Base-by-base conservation (phyloP, 768 basidiomycete genomes). In the Auricularia sp. region DNA sequence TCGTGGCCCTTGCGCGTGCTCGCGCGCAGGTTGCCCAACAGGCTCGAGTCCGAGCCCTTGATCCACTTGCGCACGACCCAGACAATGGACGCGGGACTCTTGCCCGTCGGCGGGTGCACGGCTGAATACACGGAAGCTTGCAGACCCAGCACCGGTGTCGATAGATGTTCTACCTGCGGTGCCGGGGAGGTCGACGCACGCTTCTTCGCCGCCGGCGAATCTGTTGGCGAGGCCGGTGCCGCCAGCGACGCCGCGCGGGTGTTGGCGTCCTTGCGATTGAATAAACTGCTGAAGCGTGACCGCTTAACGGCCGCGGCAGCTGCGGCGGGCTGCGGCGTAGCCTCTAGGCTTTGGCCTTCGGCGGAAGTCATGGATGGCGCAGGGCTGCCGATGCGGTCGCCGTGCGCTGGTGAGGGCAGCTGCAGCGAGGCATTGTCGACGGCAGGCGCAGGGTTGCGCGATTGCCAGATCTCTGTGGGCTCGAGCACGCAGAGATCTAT, bases 61-160 rank as follows among this genome's bases (percentile, higher is more conserved):
- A 87, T 72, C 91, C 91, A 93, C 67, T 77, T 80, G 61, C 86
- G 78, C 34, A 91, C 84, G 21, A 87, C 78, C 91, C 91, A 93
- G 4, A 88, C 83, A 65, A 93, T 91, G 74, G 74, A 75, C 8
- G 73, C 74, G 1, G 81, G 78, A 3, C 56, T 59, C 2, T 79
- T 75, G 4, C 76, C 77, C 44, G 65, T 74, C 62, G 73, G 77
- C 18, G 72, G 77, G 61, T 67, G 68, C 44, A 71, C 68, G 10
- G 83, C 77, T 16, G 86, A 83, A 56, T 82, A 83, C 21, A 87
- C 78, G 0, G 80, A 79, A 3, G 90, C 81, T 66, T 90, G 85
- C 60, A 91, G 83, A 29, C 89, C 90, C 3, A 92, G 80, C n/a
- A 83, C 74, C 1, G 81, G 73, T 3, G 80, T 76, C 43, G 53